phyloP scores from a whole-genome alignment of 306 rosid genomes.

The Lablab purpureus region DNA sequence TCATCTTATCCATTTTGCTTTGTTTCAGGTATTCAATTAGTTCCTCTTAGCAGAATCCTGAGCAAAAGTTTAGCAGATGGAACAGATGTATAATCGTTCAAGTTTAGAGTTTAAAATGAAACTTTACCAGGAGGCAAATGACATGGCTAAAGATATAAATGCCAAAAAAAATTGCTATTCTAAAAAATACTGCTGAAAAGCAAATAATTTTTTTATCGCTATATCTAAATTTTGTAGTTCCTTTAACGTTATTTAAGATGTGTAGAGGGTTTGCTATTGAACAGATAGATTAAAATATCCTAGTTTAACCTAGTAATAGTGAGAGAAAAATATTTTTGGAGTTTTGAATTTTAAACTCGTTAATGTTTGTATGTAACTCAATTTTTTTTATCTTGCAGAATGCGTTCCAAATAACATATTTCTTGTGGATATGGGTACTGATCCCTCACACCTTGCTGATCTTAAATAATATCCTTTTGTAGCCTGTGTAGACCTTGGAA shows the following conservation, averaged over 20 bases:
- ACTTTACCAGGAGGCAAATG: constrained; percentile 12
- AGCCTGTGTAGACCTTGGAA: background rate
- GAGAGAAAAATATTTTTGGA: background rate
- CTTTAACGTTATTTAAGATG: background rate
- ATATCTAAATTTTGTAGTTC: background rate
- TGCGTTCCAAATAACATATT: constrained; percentile 91
- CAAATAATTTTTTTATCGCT: background rate
- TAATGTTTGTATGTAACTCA: constrained; percentile 28
- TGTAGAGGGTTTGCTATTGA: constrained; percentile 17
- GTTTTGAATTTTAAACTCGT: constrained; percentile 5
- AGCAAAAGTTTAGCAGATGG: constrained; percentile 13
- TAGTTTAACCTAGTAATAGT: constrained; percentile 9
- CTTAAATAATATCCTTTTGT: constrained; percentile 1
- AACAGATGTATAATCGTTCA: background rate
- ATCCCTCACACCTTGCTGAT: constrained; percentile 26
- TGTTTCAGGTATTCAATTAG: constrained; percentile 81
- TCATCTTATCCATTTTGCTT: constrained; percentile 90
- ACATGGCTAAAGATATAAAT: background rate
- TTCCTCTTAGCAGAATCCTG: constrained; percentile 15
- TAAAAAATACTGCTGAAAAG: background rate
- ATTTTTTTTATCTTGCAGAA: constrained; percentile 70
- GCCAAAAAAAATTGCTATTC: constrained; percentile 37
- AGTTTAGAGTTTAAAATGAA: background rate
- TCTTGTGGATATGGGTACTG: constrained; percentile 93
- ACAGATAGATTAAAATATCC: background rate